Conservation (phyloP, 257 asterid species). For the Apocynum venetum region DNA sequence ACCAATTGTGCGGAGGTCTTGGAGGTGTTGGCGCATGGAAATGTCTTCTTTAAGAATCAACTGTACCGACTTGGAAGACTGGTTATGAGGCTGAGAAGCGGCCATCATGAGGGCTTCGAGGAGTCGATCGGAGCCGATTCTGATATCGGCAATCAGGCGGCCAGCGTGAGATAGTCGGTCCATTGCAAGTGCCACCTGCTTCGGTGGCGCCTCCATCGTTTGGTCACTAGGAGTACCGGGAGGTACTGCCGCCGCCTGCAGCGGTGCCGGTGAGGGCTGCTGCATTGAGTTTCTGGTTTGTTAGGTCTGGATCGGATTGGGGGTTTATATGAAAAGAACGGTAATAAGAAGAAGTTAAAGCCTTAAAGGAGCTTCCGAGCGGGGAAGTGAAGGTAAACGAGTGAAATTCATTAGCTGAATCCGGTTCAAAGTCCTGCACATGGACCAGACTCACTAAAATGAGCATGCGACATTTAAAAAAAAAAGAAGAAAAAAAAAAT, state of each 20-base stretch:
- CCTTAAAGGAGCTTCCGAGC: no score
- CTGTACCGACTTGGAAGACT: constrained; percentile 58
- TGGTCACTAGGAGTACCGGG: constrained; percentile 4
- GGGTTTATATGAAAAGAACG: neutral
- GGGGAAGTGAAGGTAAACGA: no score
- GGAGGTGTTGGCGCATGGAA: constrained; percentile 71
- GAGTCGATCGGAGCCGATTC: constrained; percentile 89
- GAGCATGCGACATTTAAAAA: no score
- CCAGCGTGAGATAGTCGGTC: constrained; percentile 88
- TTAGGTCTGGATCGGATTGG: neutral
- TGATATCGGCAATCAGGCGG: constrained; percentile 81
- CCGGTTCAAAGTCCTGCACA: no score
- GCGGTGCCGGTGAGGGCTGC: constrained; percentile 39
- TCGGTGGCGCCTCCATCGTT: constrained; percentile 79
- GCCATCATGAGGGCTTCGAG: constrained; percentile 68
- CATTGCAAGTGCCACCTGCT: constrained; percentile 95
- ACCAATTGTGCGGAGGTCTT: constrained; percentile 76
- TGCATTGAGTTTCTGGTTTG: constrained; percentile 32
- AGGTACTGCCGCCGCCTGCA: constrained; percentile 31
- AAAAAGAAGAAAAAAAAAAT: no score
- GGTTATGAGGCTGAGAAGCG: constrained; percentile 57
- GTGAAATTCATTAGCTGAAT: no score
- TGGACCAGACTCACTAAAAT: no score
- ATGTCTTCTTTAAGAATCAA: constrained; percentile 63
- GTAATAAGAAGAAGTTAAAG: no score